Base-by-base conservation (phyloP, 306 rosid genomes). In the Prunus fruticosa region DNA sequence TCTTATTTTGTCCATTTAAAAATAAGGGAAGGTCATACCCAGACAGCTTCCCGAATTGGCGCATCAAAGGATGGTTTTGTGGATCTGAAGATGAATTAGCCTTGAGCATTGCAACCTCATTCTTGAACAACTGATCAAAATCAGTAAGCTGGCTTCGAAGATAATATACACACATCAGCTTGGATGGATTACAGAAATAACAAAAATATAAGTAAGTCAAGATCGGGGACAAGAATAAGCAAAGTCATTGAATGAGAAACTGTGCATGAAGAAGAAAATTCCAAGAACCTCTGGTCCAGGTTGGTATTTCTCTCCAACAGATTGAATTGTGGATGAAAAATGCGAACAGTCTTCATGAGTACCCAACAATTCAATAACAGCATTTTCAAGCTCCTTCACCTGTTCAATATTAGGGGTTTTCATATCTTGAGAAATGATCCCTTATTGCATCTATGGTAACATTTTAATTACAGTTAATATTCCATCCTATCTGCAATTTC, bases 11-110 rank as follows among this genome's bases (percentile, higher is more conserved):
- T 20, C 61, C 67, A 22, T 78, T 63, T 22, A 5, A 20, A 15
- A 69, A 14, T 52, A 75, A 73, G 61, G 45, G 28, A 63, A 32
- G 28, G 75, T 75, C 86, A 83, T 90, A 95, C 99, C 99, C 99
- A 95, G 19, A 95, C 82, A 78, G 96, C 97, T 83, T 95, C 93
- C 86, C 82, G 86, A 90, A 95, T 75, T 92, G 91, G 71, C 91
- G 96, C 43, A 86, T 22, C 30, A 90, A 53, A 64, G 86, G 65
- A 74, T 89, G 46, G 46, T 30, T 88, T 63, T 67, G 74, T 53
- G 82, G 78, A 78, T 77, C 75, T 57, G 93, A 82, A 65, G 85
- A 61, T 30, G 87, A 79, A 56, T 70, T 80, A 75, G 86, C 85
- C 74, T 85, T 85, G 46, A 76, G 58, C 72, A 84, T 78, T 56